Evolutionary conservation across 257 asterid species (phyloP), one percentile per base, ranked within the genome.

Genomic region (Marsdenia floribunda): DNA sequence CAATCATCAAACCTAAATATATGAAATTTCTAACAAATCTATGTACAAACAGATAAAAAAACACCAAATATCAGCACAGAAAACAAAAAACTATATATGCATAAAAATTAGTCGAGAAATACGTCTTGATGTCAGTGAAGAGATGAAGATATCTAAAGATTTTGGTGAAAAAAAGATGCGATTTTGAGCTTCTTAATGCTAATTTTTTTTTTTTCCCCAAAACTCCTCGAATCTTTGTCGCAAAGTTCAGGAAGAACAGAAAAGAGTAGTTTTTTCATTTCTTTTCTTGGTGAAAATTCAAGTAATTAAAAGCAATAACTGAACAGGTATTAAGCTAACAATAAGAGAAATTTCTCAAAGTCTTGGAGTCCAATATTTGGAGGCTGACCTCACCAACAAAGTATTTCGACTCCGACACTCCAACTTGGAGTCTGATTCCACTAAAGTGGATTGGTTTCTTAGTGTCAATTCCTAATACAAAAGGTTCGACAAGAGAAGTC

Each of bases 201-300:
- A 53, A 21, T 52, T 68, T 77, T 73, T 29, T 80, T 61, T 76
- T 29, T 29, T 29, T 29, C 1, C 1, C 84, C 80, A 60, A 78
- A 82, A 85, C 86, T 82, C 86, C 88, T 82, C 82, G 88, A 86
- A 82, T 85, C 82, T 77, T 78, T 68, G 86, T 84, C 88, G 81
- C 76, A 85, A 85, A 85, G 88, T 80, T 77, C 55, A 75, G 78
- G 80, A 79, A 76, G 73, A 44, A 52, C 22, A 22, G 46, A 74
- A 50, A 19, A 42, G 72, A 73, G 40, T 6, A 60, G 72, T 29
- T 29, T 29, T 29, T 29, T 29, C n/a, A n/a, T n/a, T n/a, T n/a
- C n/a, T 29, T 29, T 29, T 29, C 33, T 29, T 11, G 3, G 72
- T 61, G 72, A 77, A 77, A 77, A 77, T 77, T 61, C 26, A 37